Conservation (phyloP, 2,329 filamentous ascomycete genomes). For the Remersonia thermophila region DNA sequence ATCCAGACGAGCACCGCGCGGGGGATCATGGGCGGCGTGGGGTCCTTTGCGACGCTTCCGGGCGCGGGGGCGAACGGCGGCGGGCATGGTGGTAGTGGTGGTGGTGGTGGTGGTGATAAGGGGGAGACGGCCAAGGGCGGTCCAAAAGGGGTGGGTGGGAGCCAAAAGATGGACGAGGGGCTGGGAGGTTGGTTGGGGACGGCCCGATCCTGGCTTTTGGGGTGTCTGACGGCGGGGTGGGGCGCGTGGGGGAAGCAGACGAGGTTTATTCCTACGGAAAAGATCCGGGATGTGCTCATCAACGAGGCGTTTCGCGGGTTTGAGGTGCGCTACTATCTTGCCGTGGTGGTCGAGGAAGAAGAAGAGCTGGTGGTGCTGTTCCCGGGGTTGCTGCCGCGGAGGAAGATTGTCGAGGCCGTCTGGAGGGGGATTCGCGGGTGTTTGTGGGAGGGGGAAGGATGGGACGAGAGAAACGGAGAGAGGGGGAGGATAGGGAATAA, state of each 20-base stretch:
- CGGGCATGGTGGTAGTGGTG: too few species aligned
- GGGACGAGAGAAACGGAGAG: conserved; percentile 21
- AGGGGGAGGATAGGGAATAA: conserved; percentile 11
- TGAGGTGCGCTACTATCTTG: conserved; percentile 78
- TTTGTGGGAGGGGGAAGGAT: conserved; percentile 52
- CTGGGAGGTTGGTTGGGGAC: conserved; percentile 15
- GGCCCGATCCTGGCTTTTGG: too few species aligned
- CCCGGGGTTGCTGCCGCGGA: conserved; percentile 61
- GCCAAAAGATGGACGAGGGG: conserved; percentile 24
- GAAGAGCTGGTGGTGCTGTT: conserved; percentile 90
- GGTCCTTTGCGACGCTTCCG: too few species aligned
- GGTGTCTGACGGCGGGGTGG: too few species aligned
- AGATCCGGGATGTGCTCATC: conserved; percentile 86
- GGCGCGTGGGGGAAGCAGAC: conserved; percentile 21
- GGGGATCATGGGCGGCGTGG: not conserved
- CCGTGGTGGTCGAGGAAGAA: conserved; percentile 83
- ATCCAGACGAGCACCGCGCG: conserved; percentile 69
- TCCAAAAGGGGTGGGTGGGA: not conserved
- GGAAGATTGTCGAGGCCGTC: conserved; percentile 69
- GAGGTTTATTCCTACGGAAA: conserved; percentile 71
- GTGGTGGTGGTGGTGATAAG: too few species aligned
- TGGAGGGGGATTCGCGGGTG: conserved; percentile 80
- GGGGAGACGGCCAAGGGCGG: too few species aligned
- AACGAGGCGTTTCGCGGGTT: conserved; percentile 93
- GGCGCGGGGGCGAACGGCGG: too few species aligned